Base-by-base conservation (phyloP, 129 eudicot genomes). In the Sambucus nigra region DNA sequence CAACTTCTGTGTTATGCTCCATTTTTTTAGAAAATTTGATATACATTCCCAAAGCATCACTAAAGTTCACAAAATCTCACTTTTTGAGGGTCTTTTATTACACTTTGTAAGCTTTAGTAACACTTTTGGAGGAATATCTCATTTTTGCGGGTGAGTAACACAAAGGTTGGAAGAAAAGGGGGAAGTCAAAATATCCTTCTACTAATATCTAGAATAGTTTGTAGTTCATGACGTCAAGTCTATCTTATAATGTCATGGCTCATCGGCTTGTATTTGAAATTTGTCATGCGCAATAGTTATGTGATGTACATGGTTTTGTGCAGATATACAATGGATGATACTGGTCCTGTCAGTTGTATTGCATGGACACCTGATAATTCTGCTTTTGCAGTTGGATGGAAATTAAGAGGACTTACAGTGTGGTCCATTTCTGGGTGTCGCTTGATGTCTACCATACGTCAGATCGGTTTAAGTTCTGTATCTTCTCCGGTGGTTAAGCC, bases 321-420 rank as follows among this genome's bases (percentile, higher is more conserved):
- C 85, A 89, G 98, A 66, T 89, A 89, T 63, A 70, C 95, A 44
- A 70, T 74, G 73, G 98, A 91, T 23, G 95, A 85, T 60, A 91
- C 98, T 40, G 98, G 98, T 67, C 75, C 88, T 33, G 95, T 91
- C 60, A 85, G 60, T 59, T 91, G 76, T 55, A 76, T 91, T 60
- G 77, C 95, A 42, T 91, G 98, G 98, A 91, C 98, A 38, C 98
- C 98, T 19, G 94, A 91, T 67, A 71, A 84, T 68, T 79, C 94
- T 69, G 98, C 98, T 60, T 85, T 91, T 71, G 94, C 98, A 26
- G 98, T 85, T 69, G 98, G 98, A 39, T 91, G 98, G 98, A 91
- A 85, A 53, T 67, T 71, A 69, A 76, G 95, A 69, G 98, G 98
- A 51, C 88, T 91, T 47, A 57, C 95, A 35, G 98, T 91, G 46